Percentiles rank a stretch among this genome's conserved stretches.
Conservation (phyloP, 169 alveolate species). For the Hepatocystis sp. region DNA sequence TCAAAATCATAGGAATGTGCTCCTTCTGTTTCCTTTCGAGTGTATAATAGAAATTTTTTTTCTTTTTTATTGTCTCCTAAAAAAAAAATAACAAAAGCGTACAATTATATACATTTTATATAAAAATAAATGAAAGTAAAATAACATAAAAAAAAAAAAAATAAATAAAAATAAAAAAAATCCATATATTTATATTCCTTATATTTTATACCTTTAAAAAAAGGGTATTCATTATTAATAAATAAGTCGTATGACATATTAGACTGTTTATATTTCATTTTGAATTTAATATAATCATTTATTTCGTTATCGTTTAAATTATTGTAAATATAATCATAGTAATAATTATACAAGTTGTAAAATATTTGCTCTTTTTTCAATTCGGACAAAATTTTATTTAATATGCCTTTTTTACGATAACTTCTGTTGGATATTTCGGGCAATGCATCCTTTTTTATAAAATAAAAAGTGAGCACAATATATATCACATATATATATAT, state of each 20-base stretch:
- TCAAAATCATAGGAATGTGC: conserved; percentile 71
- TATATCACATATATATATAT: too few species aligned
- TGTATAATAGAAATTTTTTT: conserved; percentile 40
- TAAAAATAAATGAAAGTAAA: too few species aligned
- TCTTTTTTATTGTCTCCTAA: conserved; percentile 39
- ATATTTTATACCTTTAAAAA: conserved; percentile 57
- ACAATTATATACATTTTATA: too few species aligned
- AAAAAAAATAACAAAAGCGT: background rate
- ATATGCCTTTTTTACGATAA: conserved; percentile 53
- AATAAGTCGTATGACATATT: conserved; percentile 18
- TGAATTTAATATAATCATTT: conserved; percentile 16
- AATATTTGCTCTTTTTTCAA: conserved; percentile 38
- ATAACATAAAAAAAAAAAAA: background rate
- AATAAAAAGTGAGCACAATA: too few species aligned
- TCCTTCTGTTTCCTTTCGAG: conserved; percentile 72
- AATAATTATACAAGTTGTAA: conserved; percentile 19
- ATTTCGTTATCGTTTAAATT: conserved; percentile 37
- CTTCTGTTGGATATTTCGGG: conserved; percentile 32
- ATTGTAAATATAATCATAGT: conserved; percentile 47
- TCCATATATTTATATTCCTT: too few species aligned
- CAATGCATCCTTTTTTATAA: conserved; percentile 1
- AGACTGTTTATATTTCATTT: conserved; percentile 26
- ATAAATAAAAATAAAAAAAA: background rate
- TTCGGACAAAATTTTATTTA: conserved; percentile 15
- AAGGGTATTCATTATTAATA: conserved; percentile 14